These are phyloP conservation scores for Xerocomus brunneocitrinus DNA, from an alignment of 768 basidiomycete species.

Conservation along the genomic window DNA sequence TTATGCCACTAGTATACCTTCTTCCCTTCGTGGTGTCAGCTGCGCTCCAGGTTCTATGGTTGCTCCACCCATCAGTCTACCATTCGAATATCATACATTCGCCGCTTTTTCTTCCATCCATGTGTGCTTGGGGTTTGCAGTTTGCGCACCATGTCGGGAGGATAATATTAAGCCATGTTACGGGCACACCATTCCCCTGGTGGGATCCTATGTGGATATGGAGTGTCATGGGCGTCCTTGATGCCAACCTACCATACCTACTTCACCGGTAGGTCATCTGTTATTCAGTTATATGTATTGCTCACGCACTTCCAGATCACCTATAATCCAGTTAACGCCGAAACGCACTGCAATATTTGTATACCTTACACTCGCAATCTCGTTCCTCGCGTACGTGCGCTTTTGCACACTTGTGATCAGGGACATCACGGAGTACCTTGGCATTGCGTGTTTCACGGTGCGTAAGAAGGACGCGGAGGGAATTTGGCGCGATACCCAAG, in stretches of 20 bases:
- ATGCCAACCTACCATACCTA: conserved; percentile 73
- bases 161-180: conserved; percentile 92
- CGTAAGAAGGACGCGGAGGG: conserved; percentile 74
- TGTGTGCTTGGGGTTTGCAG: conserved; percentile 90
- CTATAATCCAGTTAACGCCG: conserved; percentile 70
- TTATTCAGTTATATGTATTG: conserved; percentile 1
- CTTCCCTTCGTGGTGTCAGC: conserved; percentile 75
- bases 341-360: conserved; percentile 67
- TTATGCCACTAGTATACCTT: conserved; percentile 65
- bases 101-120: conserved; percentile 77
- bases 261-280: conserved; percentile 53
- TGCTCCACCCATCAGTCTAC: conserved; percentile 59
- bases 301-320: conserved; percentile 40
- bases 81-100: conserved; percentile 71
- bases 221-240: conserved; percentile 70
- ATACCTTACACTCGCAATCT: conserved; percentile 61
- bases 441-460: conserved; percentile 94
- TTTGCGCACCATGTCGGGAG: conserved; percentile 87
- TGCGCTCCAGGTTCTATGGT: conserved; percentile 75
- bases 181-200: conserved; percentile 74
- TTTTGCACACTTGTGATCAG: conserved; percentile 81
- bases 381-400: conserved; percentile 65
- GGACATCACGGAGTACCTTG: conserved; percentile 87
- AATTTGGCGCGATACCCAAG: conserved; percentile 45
- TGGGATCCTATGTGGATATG: conserved; percentile 88